phyloP scores from a whole-genome alignment of 768 basidiomycete species.

The Suillus placidus region DNA sequence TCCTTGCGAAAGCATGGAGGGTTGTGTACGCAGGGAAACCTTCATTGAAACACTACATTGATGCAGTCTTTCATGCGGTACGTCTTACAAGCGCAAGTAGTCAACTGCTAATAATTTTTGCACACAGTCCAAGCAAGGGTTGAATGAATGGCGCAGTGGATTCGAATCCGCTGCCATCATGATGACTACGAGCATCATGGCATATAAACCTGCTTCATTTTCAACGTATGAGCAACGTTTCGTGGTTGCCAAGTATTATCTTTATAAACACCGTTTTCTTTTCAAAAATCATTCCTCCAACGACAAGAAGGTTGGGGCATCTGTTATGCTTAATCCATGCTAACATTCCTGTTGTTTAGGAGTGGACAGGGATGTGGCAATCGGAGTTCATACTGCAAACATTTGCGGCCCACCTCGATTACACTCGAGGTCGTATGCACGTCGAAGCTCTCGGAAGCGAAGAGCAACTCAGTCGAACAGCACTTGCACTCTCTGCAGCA shows the following conservation, averaged over 20 bases:
- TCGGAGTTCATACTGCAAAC: neutral
- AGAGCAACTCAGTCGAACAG: neutral
- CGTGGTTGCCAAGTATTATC: neutral
- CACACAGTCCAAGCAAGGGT: conserved; percentile 1
- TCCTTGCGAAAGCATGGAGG: conserved; percentile 6
- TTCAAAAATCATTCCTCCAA: neutral
- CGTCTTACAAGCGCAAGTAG: neutral
- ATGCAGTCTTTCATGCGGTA: neutral
- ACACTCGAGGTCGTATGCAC: conserved; percentile 2
- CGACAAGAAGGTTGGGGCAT: neutral
- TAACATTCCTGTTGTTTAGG: conserved; percentile 11
- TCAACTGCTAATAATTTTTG: neutral
- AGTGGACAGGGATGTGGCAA: conserved; percentile 16
- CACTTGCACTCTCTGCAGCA: conserved; percentile 16
- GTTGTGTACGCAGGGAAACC: conserved; percentile 9
- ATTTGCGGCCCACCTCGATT: conserved; percentile 6
- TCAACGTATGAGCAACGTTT: neutral
- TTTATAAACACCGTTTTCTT: neutral
- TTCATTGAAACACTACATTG: neutral
- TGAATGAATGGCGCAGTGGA: neutral
- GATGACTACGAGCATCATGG: neutral
- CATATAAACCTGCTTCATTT: neutral
- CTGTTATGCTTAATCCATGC: too few species aligned
- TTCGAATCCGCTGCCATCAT: neutral
- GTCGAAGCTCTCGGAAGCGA: too few species aligned